Base-by-base conservation (phyloP, 345 rosid species). In the Turnera subulata region DNA sequence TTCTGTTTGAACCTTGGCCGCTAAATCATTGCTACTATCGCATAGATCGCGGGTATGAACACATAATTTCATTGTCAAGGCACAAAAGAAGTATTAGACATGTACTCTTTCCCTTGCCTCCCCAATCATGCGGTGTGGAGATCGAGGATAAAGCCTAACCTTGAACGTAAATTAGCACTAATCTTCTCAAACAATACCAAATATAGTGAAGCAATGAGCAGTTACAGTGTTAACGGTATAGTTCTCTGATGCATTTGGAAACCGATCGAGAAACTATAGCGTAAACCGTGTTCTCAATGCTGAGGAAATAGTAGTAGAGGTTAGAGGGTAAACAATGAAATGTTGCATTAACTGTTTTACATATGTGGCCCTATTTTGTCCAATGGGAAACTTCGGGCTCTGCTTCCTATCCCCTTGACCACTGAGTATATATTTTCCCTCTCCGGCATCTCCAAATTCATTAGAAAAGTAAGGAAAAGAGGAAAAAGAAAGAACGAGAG, bases 321-420 rank as follows among this genome's bases (percentile, higher is more conserved):
- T 26, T n/a, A n/a, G n/a, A n/a, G n/a, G n/a, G n/a, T n/a, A 29
- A 66, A 33, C 37, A 5, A 26, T 20, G 33, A 57, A 50, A 19
- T n/a, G 13, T 16, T 11, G 44, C 59, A 45, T 42, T 56, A 56
- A 56, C 29, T 50, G 48, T 23, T 1, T 47, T 56, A 20, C n/a
- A 18, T 13, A 18, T 12, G 11, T 22, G 58, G 66, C 29, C 66
- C 58, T 40, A 49, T 50, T 20, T 20, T 66, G 67, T 51, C 42
- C 22, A 15, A 22, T 29, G 44, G 58, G n/a, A 68, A 62, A 45
- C 21, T 56, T 43, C 73, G 44, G n/a, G 22, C n/a, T 25, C 26
- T 23, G 23, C n/a, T 68, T 62, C 63, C 73, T n/a, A 14, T 18
- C 39, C 24, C 25, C 68, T 23, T 15, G 46, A 35, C 55, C 43